Evolutionary conservation across 1,284 basidiomycete species (phyloP), one percentile per base, ranked within the genome.

Genomic region (Fomes fomentarius): DNA sequence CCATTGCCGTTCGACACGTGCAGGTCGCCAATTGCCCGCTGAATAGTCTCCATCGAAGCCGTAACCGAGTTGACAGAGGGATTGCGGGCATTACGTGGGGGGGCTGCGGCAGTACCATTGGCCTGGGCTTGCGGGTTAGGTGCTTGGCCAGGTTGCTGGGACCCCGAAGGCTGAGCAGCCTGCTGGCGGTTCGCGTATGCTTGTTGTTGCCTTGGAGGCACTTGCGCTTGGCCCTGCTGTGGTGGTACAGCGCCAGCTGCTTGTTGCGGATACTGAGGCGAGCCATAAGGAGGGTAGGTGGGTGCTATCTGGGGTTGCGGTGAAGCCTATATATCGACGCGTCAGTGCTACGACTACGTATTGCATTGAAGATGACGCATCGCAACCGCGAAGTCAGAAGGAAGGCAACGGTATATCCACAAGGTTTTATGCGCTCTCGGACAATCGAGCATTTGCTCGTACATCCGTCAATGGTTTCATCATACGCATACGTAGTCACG

Each of bases 11-110:
- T 75, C 28, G 79, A 73, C 6, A 84, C 81, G 46, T 87, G 84
- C 47, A 92, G 70, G 63, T 91, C 89, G 37, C 85, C 85, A n/a
- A 92, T 73, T 1, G 89, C 89, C 49, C 87, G 86, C 63, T 91
- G 89, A 42, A 92, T 87, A 28, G 82, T 88, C 70, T 91, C 86
- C 50, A 91, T 74, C 3, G 89, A 90, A 0, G 85, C 86, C 0
- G 86, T 82, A 2, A 89, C 89, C 9, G 83, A 85, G 60, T 83
- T 84, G 14, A 91, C 79, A 19, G 85, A 74, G 58, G 79, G 79
- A 53, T 67, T 70, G 31, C 66, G 57, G 17, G 53, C 52, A 30
- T 47, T 40, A 31, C 61, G 62, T 31, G 54, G 52, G 11, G 52
- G 43, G 33, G 64, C 65, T 21, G 65, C 60, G 10, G 63, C 31